Percentiles rank a stretch among this genome's conserved stretches.
Evolutionary conservation across 306 rosid genomes (phyloP).

Genomic region (Vicia sativa): DNA sequence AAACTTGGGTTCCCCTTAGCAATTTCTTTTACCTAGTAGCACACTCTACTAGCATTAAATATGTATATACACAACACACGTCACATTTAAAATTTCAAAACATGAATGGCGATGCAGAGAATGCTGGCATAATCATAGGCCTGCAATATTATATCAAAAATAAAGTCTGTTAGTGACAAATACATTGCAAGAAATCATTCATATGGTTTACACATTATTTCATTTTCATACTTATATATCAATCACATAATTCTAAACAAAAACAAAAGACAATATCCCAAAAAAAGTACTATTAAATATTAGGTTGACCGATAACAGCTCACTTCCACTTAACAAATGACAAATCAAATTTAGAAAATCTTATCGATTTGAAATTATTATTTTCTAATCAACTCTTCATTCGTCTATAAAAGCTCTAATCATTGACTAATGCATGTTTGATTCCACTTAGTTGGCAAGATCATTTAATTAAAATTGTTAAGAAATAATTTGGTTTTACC

Average conservation of each 20-base stretch:
- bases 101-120: constrained; percentile 66
- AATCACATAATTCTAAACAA: not conserved
- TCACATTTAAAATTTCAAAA: constrained; percentile 45
- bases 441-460: no score
- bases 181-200: constrained; percentile 2
- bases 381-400: not conserved
- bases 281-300: not conserved
- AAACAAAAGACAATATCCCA: not conserved
- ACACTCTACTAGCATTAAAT: not conserved
- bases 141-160: constrained; percentile 42
- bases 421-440: not conserved
- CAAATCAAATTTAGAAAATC: not conserved
- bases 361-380: not conserved
- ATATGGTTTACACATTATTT: not conserved
- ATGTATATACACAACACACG: constrained; percentile 5
- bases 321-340: not conserved
- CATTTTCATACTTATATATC: not conserved
- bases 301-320: not conserved
- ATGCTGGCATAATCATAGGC: constrained; percentile 53
- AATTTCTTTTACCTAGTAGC: not conserved
- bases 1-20: not conserved
- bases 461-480: no score
- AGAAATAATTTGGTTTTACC: no score
- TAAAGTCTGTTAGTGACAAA: not conserved
- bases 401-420: not conserved